phyloP scores from a whole-genome alignment of 2,329 filamentous ascomycete species.

The Cucurbitaria berberidis region DNA sequence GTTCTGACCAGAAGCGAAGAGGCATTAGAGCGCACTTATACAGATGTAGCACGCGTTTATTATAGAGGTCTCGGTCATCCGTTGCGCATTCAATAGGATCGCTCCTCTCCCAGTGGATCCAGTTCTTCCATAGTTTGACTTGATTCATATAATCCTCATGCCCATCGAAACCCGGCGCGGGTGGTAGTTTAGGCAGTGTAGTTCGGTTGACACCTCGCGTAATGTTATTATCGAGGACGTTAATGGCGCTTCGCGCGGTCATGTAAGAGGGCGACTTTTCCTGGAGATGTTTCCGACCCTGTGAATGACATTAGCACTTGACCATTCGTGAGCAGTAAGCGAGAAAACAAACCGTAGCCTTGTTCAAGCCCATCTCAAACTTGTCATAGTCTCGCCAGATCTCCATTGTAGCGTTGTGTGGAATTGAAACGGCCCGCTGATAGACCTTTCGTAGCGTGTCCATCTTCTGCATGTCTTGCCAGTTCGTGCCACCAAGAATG shows the following conservation, averaged over 20 bases:
- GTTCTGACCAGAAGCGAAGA: slow-evolving; percentile 90
- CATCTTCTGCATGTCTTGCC: slow-evolving; percentile 99
- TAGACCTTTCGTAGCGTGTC: slow-evolving; percentile 91
- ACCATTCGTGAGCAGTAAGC: neutral
- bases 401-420: slow-evolving; percentile 79
- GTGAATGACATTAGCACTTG: slow-evolving; percentile 23
- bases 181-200: slow-evolving; percentile 80
- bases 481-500: slow-evolving; percentile 79
- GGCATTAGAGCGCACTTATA: slow-evolving; percentile 96
- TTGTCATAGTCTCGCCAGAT: slow-evolving; percentile 98
- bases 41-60: slow-evolving; percentile 81
- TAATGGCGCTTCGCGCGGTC: slow-evolving; percentile 90
- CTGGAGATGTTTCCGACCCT: slow-evolving; percentile 93
- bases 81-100: slow-evolving; percentile 86
- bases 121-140: slow-evolving; percentile 87
- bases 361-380: slow-evolving; percentile 94
- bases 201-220: slow-evolving; percentile 76
- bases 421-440: slow-evolving; percentile 85
- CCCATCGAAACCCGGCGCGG: slow-evolving; percentile 83
- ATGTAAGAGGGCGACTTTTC: slow-evolving; percentile 93
- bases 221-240: slow-evolving; percentile 89
- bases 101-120: slow-evolving; percentile 94
- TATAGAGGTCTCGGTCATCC: slow-evolving; percentile 77
- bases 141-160: slow-evolving; percentile 84
- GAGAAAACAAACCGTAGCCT: slow-evolving; percentile 72